Conservation (phyloP, 257 asterid genomes). For the Lycium ferocissimum region DNA sequence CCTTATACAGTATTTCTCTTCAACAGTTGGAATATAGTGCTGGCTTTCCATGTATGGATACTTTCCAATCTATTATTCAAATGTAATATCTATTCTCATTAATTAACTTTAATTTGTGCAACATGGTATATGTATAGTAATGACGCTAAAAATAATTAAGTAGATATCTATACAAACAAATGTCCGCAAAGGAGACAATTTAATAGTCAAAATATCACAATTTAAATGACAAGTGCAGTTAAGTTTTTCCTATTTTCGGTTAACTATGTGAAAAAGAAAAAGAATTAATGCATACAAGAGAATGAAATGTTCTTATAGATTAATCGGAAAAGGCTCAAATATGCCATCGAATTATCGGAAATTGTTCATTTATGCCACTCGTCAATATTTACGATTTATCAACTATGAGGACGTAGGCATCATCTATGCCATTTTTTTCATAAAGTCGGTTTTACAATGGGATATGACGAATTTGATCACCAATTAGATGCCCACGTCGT, state of each 20-base stretch:
- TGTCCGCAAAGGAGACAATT: background rate
- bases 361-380: too few species aligned
- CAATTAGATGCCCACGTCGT: too few species aligned
- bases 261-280: background rate
- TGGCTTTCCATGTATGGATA: background rate
- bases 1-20: background rate
- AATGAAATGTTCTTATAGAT: background rate
- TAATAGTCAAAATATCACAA: background rate
- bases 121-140: background rate
- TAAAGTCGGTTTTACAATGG: too few species aligned
- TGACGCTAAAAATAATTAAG: background rate
- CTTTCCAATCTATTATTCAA: background rate
- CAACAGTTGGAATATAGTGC: constrained; percentile 5
- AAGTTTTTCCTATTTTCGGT: background rate
- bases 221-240: background rate
- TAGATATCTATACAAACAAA: background rate
- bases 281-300: background rate
- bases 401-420: too few species aligned
- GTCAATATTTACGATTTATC: too few species aligned
- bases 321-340: too few species aligned
- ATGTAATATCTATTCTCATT: constrained; percentile 5
- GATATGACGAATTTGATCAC: too few species aligned
- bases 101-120: constrained; percentile 9
- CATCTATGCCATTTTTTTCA: too few species aligned
- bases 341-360: too few species aligned